Evolutionary conservation across 768 basidiomycete genomes (phyloP).

Genomic region (Lactifluus piperatus): DNA sequence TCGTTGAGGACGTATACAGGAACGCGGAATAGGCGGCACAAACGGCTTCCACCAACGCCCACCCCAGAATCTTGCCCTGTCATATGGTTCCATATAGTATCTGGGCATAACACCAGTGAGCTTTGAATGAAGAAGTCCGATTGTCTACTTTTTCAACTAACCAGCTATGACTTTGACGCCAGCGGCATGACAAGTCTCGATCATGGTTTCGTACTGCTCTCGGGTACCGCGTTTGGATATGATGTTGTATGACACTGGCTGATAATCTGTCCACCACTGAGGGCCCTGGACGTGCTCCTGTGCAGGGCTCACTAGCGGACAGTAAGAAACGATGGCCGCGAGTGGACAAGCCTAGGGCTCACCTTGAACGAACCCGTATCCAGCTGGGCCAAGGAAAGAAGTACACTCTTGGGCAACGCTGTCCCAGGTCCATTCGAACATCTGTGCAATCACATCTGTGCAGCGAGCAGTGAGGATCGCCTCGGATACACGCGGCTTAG

Average conservation of each 20-base stretch:
- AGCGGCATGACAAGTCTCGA: conserved; percentile 30
- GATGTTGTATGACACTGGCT: conserved; percentile 54
- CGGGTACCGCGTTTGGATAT: conserved; percentile 59
- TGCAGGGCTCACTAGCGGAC: conserved; percentile 36
- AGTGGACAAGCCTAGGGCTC: not conserved
- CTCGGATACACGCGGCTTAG: too few species aligned
- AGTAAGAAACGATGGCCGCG: not conserved
- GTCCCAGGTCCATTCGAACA: conserved; percentile 57
- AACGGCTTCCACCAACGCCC: conserved; percentile 12
- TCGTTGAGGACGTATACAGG: not conserved
- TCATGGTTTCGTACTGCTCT: conserved; percentile 38
- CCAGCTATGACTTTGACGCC: conserved; percentile 36
- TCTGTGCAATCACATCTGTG: conserved; percentile 49
- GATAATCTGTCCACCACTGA: conserved; percentile 75
- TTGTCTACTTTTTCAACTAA: conserved; percentile 3
- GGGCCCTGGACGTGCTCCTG: conserved; percentile 48
- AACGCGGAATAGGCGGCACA: not conserved
- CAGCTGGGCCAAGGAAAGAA: conserved; percentile 53
- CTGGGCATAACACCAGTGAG: conserved; percentile 19
- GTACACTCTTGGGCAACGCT: conserved; percentile 56
- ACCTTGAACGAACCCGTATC: conserved; percentile 62
- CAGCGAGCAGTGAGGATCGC: not conserved
- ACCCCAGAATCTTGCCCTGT: conserved; percentile 38
- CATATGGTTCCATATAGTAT: conserved; percentile 65
- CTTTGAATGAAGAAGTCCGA: conserved; percentile 24